Percentiles rank a stretch among this genome's conserved stretches.
Conservation (phyloP, 305 asterid genomes). For the Euphrasia arctica region DNA sequence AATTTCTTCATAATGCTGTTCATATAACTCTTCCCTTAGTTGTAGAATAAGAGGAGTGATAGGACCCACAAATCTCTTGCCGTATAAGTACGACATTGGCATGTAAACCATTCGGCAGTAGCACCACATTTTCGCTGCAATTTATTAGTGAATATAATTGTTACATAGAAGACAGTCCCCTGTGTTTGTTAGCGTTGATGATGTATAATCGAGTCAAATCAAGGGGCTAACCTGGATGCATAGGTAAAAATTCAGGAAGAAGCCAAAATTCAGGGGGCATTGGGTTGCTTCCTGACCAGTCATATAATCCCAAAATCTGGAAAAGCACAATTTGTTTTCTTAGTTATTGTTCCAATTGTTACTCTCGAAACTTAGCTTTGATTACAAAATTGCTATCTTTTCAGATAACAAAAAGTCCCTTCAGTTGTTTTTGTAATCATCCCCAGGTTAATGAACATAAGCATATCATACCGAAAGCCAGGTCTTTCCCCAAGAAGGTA, state of each 20-base stretch:
- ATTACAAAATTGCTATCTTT: not conserved
- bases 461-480: constrained; percentile 59
- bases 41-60: constrained; percentile 69
- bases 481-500: constrained; percentile 84
- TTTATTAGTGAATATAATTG: not conserved
- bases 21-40: constrained; percentile 69
- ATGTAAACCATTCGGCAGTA: constrained; percentile 84
- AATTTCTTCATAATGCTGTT: constrained; percentile 55
- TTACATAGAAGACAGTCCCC: not conserved
- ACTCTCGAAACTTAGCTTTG: not conserved
- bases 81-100: constrained; percentile 93
- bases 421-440: not conserved
- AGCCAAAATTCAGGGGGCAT: constrained; percentile 97
- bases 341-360: constrained; percentile 2
- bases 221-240: constrained; percentile 73
- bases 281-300: constrained; percentile 85
- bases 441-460: not conserved
- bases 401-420: not conserved
- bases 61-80: constrained; percentile 81
- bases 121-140: constrained; percentile 92
- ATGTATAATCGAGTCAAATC: not conserved
- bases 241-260: constrained; percentile 82
- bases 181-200: not conserved
- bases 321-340: not conserved
- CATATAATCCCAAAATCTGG: constrained; percentile 74